These are phyloP conservation scores for Aureobasidium vineae DNA, from an alignment of 2,329 filamentous ascomycete genomes.

Conservation along the genomic window DNA sequence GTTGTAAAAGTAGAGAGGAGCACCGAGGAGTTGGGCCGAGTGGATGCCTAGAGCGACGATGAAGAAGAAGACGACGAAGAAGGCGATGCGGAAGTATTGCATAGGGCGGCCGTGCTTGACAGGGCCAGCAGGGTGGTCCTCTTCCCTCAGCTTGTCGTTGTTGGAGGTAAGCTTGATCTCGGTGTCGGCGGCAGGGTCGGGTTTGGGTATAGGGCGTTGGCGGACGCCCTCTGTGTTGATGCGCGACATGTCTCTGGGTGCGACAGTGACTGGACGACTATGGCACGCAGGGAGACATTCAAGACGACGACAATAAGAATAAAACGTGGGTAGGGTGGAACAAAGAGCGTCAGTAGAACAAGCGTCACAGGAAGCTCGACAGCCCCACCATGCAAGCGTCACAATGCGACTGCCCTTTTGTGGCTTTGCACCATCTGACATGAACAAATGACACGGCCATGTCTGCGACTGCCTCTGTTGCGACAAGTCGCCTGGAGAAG, in stretches of 20 bases:
- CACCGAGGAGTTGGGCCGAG: conserved; percentile 68
- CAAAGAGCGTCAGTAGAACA: conserved; percentile 7
- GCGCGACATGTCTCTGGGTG: conserved; percentile 20
- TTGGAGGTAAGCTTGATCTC: conserved; percentile 25
- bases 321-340: background rate
- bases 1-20: conserved; percentile 71
- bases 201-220: background rate
- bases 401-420: background rate
- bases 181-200: background rate
- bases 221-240: conserved; percentile 21
- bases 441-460: conserved; percentile 37
- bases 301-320: background rate
- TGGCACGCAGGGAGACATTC: background rate
- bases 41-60: conserved; percentile 50
- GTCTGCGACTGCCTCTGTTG: conserved; percentile 31
- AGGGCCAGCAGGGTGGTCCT: conserved; percentile 36
- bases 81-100: conserved; percentile 46
- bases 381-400: conserved; percentile 10
- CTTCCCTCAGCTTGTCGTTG: conserved; percentile 2
- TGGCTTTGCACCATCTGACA: conserved; percentile 26
- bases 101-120: conserved; percentile 46
- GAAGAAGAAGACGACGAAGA: conserved; percentile 49
- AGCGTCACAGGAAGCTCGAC: background rate
- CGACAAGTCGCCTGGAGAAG: conserved; percentile 36
- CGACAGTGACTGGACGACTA: background rate